These are phyloP conservation scores for Penicillium hordei DNA, from an alignment of 2,329 filamentous ascomycete species.

Conservation along the genomic window DNA sequence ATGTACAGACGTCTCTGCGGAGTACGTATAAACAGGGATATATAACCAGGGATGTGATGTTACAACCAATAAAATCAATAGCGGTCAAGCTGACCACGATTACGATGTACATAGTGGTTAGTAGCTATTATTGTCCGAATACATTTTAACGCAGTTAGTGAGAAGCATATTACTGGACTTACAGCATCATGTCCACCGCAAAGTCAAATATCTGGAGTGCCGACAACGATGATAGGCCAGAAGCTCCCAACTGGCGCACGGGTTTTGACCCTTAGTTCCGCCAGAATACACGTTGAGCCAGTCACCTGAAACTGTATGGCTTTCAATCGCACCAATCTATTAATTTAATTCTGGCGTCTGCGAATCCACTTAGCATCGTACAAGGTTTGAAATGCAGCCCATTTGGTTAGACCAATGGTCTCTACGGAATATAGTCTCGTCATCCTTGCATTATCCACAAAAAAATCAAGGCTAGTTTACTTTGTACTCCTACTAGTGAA, in stretches of 20 bases:
- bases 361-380: conserved; percentile 1
- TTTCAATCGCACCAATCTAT: conserved; percentile 1
- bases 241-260: neutral
- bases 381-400: conserved; percentile 5
- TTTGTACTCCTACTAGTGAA: neutral
- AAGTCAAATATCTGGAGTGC: conserved; percentile 3
- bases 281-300: conserved; percentile 5
- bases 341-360: conserved; percentile 1
- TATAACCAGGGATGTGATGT: neutral
- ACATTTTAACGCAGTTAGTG: neutral
- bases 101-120: neutral
- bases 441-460: conserved; percentile 22
- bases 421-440: conserved; percentile 12
- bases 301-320: conserved; percentile 4
- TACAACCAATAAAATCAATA: neutral
- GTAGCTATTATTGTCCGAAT: neutral
- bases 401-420: conserved; percentile 21
- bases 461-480: neutral
- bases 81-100: neutral
- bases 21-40: neutral
- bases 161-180: neutral
- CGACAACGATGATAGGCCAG: conserved; percentile 10
- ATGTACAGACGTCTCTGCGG: neutral
- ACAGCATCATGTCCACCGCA: neutral
- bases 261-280: conserved; percentile 1